phyloP scores from a whole-genome alignment of 2,329 filamentous ascomycete genomes.

The Ophiocordyceps camponoti-leonardi region DNA sequence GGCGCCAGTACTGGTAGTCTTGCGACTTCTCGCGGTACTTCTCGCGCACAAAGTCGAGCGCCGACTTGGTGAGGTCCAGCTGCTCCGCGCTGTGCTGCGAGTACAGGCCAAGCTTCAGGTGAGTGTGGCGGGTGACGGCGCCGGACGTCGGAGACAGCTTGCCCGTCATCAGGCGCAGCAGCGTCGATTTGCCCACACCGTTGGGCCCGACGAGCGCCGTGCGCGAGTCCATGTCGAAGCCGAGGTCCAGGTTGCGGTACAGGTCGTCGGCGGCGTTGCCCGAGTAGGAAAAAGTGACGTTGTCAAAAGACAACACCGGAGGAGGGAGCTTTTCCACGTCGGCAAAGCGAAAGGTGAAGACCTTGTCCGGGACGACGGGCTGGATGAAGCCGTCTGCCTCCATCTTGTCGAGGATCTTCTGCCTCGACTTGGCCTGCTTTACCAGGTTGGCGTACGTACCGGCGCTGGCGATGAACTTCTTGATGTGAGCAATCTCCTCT shows the following conservation, averaged over 20 bases:
- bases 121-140: slow-evolving; percentile 77
- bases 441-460: slow-evolving; percentile 99
- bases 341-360: slow-evolving; percentile 96
- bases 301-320: slow-evolving; percentile 87
- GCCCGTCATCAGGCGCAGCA: slow-evolving; percentile 91
- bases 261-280: slow-evolving; percentile 78
- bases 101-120: slow-evolving; percentile 97
- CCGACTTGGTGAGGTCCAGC: slow-evolving; percentile 93
- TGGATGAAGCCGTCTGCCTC: slow-evolving; percentile 98
- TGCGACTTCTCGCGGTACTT: slow-evolving; percentile 81
- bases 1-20: slow-evolving; percentile 98
- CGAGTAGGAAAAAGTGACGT: slow-evolving; percentile 96
- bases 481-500: slow-evolving; percentile 97
- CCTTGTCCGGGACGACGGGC: slow-evolving; percentile 64
- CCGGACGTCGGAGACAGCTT: slow-evolving; percentile 76
- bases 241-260: slow-evolving; percentile 91
- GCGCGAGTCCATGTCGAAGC: slow-evolving; percentile 99
- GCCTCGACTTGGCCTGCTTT: slow-evolving; percentile 92
- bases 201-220: slow-evolving; percentile 94
- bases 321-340: slow-evolving; percentile 99
- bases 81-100: slow-evolving; percentile 97
- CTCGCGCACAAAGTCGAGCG: slow-evolving; percentile 93
- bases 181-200: slow-evolving; percentile 96
- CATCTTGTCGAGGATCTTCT: slow-evolving; percentile 99
- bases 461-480: slow-evolving; percentile 98